Evolutionary conservation across 306 rosid species (phyloP).

Genomic region (Astragalus glycyphyllos): DNA sequence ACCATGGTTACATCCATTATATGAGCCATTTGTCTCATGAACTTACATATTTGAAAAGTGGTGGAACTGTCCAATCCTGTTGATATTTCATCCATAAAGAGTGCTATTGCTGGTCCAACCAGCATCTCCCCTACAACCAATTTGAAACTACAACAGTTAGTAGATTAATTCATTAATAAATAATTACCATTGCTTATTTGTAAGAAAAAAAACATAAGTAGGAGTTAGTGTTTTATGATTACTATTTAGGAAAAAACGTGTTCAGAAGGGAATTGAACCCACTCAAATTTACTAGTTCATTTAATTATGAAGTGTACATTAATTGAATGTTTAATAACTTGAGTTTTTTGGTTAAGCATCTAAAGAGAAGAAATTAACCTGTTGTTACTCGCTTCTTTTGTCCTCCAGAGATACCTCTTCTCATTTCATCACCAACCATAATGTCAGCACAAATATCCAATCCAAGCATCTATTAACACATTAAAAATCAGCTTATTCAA

Average conservation of each 20-base stretch:
- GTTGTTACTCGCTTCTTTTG: no score
- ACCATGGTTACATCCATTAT: conserved; percentile 75
- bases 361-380: neutral
- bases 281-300: neutral
- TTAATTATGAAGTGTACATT: neutral
- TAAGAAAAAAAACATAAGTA: neutral
- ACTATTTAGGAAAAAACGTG: neutral
- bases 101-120: conserved; percentile 84
- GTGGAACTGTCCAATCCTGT: conserved; percentile 94
- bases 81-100: conserved; percentile 90
- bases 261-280: conserved; percentile 20
- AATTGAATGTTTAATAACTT: conserved; percentile 19
- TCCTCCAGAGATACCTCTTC: no score
- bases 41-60: conserved; percentile 81
- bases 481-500: no score
- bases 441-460: no score
- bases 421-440: no score
- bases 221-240: neutral
- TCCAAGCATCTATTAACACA: no score
- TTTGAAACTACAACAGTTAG: conserved; percentile 51
- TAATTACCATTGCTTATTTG: neutral
- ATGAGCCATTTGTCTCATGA: conserved; percentile 89
- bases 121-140: conserved; percentile 79
- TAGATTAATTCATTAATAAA: conserved; percentile 22
- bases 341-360: conserved; percentile 1